Evolutionary conservation across 768 basidiomycete genomes (phyloP).

Genomic region (Austroboletus festivus): DNA sequence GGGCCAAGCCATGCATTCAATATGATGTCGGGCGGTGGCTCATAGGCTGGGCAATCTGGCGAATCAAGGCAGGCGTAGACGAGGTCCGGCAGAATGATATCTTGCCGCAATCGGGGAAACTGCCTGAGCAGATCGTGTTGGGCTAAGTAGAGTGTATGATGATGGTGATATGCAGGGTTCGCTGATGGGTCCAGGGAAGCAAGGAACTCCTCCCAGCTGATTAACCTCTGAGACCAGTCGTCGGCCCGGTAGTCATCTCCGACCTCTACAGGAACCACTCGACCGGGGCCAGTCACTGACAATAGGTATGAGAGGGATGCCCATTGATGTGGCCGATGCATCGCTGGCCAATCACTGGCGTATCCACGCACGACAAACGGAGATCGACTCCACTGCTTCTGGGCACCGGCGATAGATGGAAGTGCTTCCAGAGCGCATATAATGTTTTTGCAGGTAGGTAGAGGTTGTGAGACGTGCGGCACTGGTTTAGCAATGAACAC

Average conservation of each 20-base stretch:
- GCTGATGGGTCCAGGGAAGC: conserved; percentile 35
- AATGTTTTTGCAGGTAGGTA: conserved; percentile 15
- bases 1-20: conserved; percentile 86
- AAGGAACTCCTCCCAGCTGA: conserved; percentile 78
- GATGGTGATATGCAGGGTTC: conserved; percentile 8
- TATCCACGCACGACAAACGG: conserved; percentile 78
- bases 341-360: conserved; percentile 75
- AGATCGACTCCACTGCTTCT: conserved; percentile 34
- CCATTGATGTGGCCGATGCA: conserved; percentile 65
- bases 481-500: conserved; percentile 5
- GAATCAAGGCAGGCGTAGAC: conserved; percentile 62
- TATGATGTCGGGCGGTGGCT: conserved; percentile 61
- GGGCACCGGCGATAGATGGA: conserved; percentile 61
- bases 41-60: conserved; percentile 48
- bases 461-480: background rate
- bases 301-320: conserved; percentile 63
- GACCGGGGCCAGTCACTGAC: conserved; percentile 68
- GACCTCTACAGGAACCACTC: conserved; percentile 88
- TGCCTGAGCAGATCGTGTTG: conserved; percentile 86
- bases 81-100: conserved; percentile 86
- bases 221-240: conserved; percentile 79
- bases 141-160: conserved; percentile 70
- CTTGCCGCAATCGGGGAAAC: conserved; percentile 72
- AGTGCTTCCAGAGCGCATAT: conserved; percentile 44
- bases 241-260: conserved; percentile 78